phyloP scores from a whole-genome alignment of 75 land plant genomes.

The Selaginella tamariscina region DNA sequence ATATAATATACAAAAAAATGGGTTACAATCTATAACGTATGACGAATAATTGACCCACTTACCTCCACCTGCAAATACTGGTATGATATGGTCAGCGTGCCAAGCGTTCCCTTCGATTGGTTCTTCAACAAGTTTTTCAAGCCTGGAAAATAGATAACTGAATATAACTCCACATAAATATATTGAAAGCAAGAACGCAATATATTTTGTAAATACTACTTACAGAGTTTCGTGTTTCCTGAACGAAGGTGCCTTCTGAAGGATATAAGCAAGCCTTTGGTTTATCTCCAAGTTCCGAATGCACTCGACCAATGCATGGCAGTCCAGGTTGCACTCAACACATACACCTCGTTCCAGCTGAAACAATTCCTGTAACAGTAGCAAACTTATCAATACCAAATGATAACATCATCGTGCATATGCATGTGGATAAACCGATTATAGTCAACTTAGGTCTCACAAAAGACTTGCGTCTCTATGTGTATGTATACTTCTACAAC shows the following conservation, averaged over 20 bases:
- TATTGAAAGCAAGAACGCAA: not conserved
- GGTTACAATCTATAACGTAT: not conserved
- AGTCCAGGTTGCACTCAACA: constrained; percentile 65
- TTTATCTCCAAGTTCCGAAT: constrained; percentile 42
- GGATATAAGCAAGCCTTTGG: constrained; percentile 35
- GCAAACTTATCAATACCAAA: too few relatives aligned
- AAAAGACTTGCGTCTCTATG: too few relatives aligned
- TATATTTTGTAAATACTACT: constrained; percentile 17
- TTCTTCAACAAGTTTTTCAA: constrained; percentile 54
- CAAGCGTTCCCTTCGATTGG: constrained; percentile 90
- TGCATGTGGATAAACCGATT: too few relatives aligned
- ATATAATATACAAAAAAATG: not conserved
- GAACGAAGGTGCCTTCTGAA: constrained; percentile 57
- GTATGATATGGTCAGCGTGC: constrained; percentile 95
- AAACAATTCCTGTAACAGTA: constrained; percentile 73
- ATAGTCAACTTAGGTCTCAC: too few relatives aligned
- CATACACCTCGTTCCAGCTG: constrained; percentile 78
- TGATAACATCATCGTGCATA: not conserved
- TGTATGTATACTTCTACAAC: too few relatives aligned
- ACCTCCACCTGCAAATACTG: constrained; percentile 95
- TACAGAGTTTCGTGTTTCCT: constrained; percentile 41
- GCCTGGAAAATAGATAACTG: constrained; percentile 36
- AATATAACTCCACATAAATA: too few relatives aligned
- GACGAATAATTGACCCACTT: too few relatives aligned
- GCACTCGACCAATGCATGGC: constrained; percentile 60